phyloP scores from a whole-genome alignment of 106 monocot species.

The Acorus gramineus region DNA sequence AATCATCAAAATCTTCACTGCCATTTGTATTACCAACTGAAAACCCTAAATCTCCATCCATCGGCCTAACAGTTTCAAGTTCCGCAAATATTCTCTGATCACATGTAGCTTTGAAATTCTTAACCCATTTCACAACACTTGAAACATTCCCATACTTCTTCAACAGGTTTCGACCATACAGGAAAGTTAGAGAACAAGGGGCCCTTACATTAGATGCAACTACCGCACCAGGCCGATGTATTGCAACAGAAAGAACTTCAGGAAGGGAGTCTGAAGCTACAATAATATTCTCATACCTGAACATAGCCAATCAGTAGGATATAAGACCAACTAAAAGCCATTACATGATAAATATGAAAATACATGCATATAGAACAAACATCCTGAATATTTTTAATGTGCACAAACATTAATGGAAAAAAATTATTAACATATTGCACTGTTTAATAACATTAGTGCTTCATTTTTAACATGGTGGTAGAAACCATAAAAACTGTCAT shows the following conservation, averaged over 20 bases:
- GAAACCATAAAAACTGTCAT: too few species aligned
- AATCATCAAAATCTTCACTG: constrained; percentile 70
- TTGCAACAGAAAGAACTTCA: constrained; percentile 52
- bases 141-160: constrained; percentile 58
- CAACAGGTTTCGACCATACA: constrained; percentile 60
- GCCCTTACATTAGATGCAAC: constrained; percentile 20
- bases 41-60: constrained; percentile 55
- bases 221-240: constrained; percentile 10
- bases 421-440: too few species aligned
- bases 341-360: background rate
- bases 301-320: background rate
- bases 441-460: too few species aligned
- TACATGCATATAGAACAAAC: too few species aligned
- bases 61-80: constrained; percentile 50
- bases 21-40: constrained; percentile 45
- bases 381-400: too few species aligned
- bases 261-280: constrained; percentile 71
- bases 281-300: constrained; percentile 87
- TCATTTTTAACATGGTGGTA: too few species aligned
- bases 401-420: too few species aligned
- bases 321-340: background rate
- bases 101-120: constrained; percentile 54
- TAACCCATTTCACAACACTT: constrained; percentile 79
- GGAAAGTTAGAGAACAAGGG: constrained; percentile 32
- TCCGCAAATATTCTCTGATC: constrained; percentile 82